Evolutionary conservation across 2,329 filamentous ascomycete genomes (phyloP).

Genomic region (Arthrocladium fulminans): DNA sequence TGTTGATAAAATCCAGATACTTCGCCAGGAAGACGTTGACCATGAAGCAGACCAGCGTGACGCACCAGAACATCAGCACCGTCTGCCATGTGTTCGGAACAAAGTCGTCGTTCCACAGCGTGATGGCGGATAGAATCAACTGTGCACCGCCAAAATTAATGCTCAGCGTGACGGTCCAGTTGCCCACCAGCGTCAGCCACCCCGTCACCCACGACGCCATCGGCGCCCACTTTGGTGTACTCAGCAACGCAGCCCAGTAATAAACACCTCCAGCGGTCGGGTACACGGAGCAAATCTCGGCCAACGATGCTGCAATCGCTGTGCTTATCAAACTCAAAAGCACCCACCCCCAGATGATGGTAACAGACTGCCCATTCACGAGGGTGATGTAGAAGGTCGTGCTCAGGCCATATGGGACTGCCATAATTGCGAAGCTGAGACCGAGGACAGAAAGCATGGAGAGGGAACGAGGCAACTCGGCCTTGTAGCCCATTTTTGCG

Average conservation of each 20-base stretch:
- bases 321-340: constrained; percentile 55
- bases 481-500: constrained; percentile 59
- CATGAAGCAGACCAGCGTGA: constrained; percentile 55
- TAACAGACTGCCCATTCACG: constrained; percentile 59
- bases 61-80: constrained; percentile 62
- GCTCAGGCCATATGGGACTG: constrained; percentile 57
- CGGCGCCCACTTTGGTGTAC: constrained; percentile 55
- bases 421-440: constrained; percentile 65
- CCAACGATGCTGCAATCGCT: constrained; percentile 56
- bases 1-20: constrained; percentile 61
- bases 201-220: constrained; percentile 62
- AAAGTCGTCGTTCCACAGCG: constrained; percentile 61
- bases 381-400: constrained; percentile 62
- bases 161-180: constrained; percentile 58
- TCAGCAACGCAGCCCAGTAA: constrained; percentile 62
- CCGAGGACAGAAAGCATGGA: constrained; percentile 63
- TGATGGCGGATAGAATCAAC: constrained; percentile 58
- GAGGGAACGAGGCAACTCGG: constrained; percentile 56
- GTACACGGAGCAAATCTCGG: constrained; percentile 61
- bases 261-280: constrained; percentile 62
- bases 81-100: constrained; percentile 60
- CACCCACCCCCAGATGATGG: constrained; percentile 62
- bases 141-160: constrained; percentile 68
- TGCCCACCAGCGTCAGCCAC: constrained; percentile 63
- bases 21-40: constrained; percentile 57